Percentiles rank a stretch among this genome's conserved stretches.
phyloP scores from a whole-genome alignment of 164 flowering plant genomes.

The Aristolochia fimbriata region DNA sequence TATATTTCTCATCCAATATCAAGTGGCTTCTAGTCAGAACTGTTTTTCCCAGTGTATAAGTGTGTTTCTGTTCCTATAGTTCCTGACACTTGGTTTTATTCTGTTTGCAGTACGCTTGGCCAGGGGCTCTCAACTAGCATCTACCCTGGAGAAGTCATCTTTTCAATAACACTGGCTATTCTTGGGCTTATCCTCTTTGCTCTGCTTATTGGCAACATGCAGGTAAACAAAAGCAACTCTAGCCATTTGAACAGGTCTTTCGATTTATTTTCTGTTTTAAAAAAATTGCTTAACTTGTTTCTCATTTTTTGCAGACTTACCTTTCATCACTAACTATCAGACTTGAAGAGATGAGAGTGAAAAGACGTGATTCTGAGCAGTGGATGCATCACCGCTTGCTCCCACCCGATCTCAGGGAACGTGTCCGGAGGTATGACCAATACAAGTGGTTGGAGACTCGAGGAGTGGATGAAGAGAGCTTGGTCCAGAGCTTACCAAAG shows the following conservation, averaged over 20 bases:
- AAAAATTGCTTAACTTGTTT: neutral
- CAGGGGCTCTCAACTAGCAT: constrained; percentile 96
- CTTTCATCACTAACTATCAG: constrained; percentile 94
- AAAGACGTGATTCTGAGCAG: constrained; percentile 98
- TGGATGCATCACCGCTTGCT: constrained; percentile 99
- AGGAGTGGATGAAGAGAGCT: constrained; percentile 91
- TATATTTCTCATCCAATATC: too few relatives aligned
- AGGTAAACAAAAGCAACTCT: constrained; percentile 34
- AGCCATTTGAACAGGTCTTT: neutral
- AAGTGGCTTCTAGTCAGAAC: too few relatives aligned
- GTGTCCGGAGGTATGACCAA: constrained; percentile 95
- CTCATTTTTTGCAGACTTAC: constrained; percentile 54
- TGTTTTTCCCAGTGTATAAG: too few relatives aligned
- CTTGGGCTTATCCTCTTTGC: constrained; percentile 95
- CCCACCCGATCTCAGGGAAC: constrained; percentile 86
- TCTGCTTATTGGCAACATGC: constrained; percentile 97
- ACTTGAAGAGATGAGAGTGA: constrained; percentile 96
- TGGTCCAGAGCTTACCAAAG: constrained; percentile 87
- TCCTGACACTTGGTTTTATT: too few relatives aligned
- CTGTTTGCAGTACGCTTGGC: constrained; percentile 75
- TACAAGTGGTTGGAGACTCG: constrained; percentile 98
- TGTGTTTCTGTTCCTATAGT: too few relatives aligned
- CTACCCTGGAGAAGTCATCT: constrained; percentile 85
- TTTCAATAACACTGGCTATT: constrained; percentile 79
- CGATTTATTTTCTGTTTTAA: neutral